Evolutionary conservation across 2,329 filamentous ascomycete genomes (phyloP).

Genomic region (Penicillium sp.): DNA sequence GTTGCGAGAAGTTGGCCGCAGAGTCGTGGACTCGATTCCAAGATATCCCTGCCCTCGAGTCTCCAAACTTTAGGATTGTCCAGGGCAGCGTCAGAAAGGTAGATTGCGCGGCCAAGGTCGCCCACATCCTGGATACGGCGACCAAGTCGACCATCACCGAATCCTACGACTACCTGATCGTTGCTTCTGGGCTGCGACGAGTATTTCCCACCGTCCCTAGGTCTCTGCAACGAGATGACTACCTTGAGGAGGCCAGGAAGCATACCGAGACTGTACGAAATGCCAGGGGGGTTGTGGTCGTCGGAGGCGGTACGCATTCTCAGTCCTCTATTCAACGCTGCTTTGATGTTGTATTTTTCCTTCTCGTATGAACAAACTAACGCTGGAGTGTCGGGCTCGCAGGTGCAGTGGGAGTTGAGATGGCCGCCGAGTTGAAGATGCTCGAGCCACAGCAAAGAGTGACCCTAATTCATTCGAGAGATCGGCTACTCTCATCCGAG

Average conservation of each 20-base stretch:
- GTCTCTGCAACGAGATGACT: slow-evolving; percentile 45
- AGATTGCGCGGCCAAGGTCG: slow-evolving; percentile 61
- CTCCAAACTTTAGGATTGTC: slow-evolving; percentile 63
- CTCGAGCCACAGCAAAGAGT: slow-evolving; percentile 66
- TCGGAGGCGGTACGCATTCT: slow-evolving; percentile 63
- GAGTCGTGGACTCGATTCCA: slow-evolving; percentile 71
- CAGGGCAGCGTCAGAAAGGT: slow-evolving; percentile 66
- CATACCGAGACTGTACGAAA: slow-evolving; percentile 44
- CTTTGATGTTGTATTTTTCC: background rate
- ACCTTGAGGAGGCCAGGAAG: slow-evolving; percentile 28
- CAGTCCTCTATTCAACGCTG: background rate
- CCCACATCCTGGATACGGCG: slow-evolving; percentile 55
- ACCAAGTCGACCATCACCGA: slow-evolving; percentile 45
- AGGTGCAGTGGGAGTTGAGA: slow-evolving; percentile 79
- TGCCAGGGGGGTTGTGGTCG: slow-evolving; percentile 61
- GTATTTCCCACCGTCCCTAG: slow-evolving; percentile 74
- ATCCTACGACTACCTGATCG: slow-evolving; percentile 74
- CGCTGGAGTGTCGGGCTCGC: background rate
- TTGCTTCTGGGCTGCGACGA: slow-evolving; percentile 69
- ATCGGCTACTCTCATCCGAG: slow-evolving; percentile 71
- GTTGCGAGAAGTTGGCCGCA: slow-evolving; percentile 62
- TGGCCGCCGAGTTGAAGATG: slow-evolving; percentile 75
- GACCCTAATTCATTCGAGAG: slow-evolving; percentile 73
- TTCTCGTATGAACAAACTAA: background rate
- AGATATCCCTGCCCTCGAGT: slow-evolving; percentile 67